Conservation (phyloP, 306 rosid genomes). For the Crataegus laevigata region DNA sequence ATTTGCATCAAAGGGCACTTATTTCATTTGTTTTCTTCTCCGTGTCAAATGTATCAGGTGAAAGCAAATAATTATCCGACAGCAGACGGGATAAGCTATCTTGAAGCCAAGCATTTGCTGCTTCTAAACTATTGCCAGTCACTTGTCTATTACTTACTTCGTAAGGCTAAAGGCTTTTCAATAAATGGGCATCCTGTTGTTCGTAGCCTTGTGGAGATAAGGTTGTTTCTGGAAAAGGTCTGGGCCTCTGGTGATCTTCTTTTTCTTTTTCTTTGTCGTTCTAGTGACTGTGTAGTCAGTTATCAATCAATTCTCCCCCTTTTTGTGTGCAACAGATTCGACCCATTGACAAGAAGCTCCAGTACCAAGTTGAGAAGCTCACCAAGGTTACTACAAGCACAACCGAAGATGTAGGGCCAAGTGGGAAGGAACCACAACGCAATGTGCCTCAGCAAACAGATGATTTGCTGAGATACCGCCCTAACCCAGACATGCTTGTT, state of each 20-base stretch:
- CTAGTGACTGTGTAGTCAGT: not conserved
- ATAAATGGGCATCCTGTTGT: conserved; percentile 71
- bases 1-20: not conserved
- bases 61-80: conserved; percentile 57
- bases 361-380: conserved; percentile 84
- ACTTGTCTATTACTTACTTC: conserved; percentile 73
- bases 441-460: conserved; percentile 33
- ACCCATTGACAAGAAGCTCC: conserved; percentile 80
- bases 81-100: conserved; percentile 74
- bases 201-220: conserved; percentile 66
- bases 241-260: conserved; percentile 30
- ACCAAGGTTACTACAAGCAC: conserved; percentile 41
- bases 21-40: not conserved
- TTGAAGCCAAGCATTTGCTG: conserved; percentile 76
- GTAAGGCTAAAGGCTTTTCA: conserved; percentile 67
- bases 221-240: conserved; percentile 85
- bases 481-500: conserved; percentile 75
- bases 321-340: conserved; percentile 49
- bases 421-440: conserved; percentile 34
- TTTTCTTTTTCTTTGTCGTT: not conserved
- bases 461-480: conserved; percentile 64
- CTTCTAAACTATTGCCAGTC: conserved; percentile 80
- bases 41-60: conserved; percentile 37
- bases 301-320: conserved; percentile 8
- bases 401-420: conserved; percentile 24